Evolutionary conservation across 352 stramenopile genomes (phyloP), one percentile per base, ranked within the genome.

Genomic region (Peronospora farinosa): DNA sequence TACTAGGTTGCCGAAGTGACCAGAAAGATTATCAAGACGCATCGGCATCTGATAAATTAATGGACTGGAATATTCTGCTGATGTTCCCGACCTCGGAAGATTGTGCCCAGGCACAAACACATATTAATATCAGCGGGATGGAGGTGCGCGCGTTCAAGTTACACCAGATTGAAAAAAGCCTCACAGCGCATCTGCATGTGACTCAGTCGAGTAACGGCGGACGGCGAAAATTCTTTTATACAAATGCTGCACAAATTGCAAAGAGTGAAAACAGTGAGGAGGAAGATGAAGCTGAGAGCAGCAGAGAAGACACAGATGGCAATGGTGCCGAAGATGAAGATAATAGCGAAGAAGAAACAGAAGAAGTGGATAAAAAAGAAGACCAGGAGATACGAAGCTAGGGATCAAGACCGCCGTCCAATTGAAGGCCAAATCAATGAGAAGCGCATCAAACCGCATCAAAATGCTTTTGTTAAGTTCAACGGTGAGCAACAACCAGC

Each of bases 91-190:
- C 44, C 15, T 45, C 54, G 0, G 79, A 91, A 30, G 77, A 91
- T 49, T 84, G 71, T 16, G 54, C 61, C 2, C 77, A 88, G 33
- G 77, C 77, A 11, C 78, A 86, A 60, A 72, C 71, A 7, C 79
- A 88, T 45, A 68, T 91, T 1, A 80, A 87, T 40, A 57, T 88
- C 28, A 85, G 72, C 42, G 74, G 77, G 25, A 78, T 75, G 2
- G 79, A 87, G 57, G 79, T 91, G 41, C 79, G 79, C 4, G 79
- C 79, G 23, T 87, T 84, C 47, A 91, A 91, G 54, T 58, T 91
- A 46, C 68, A 82, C 35, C 76, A 85, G 52, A 84, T 91, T 52
- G 74, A 88, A 35, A 62, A 82, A 35, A 85, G 74, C 39, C 56
- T 91, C 38, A 83, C 65, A 23, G 68, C 62, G 0, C 74, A 91